A percentile compares a stretch with the other conserved stretches of the same genome.
These are phyloP conservation scores for Nematocida major DNA, from an alignment of 371 early-diverging fungal genomes.

Conservation along the genomic window DNA sequence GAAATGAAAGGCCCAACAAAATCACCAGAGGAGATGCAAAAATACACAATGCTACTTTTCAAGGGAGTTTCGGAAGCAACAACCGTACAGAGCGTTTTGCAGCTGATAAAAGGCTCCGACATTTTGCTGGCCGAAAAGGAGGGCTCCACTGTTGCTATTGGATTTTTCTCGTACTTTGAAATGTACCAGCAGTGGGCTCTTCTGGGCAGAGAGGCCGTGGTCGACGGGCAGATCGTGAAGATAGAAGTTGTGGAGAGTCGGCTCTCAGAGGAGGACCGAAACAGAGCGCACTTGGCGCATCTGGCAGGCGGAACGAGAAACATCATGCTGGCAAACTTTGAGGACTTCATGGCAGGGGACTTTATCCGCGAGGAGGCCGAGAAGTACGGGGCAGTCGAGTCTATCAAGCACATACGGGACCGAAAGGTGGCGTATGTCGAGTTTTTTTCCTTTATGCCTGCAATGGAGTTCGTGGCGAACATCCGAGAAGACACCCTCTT, in stretches of 20 bases:
- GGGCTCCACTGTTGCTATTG: not conserved
- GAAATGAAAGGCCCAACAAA: not conserved
- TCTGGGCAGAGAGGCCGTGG: not conserved
- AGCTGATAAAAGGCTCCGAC: slow-evolving; percentile 4
- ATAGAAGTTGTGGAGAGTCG: not conserved
- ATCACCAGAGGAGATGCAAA: slow-evolving; percentile 21
- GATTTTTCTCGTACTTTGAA: slow-evolving; percentile 47
- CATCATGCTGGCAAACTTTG: slow-evolving; percentile 24
- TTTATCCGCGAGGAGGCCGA: slow-evolving; percentile 48
- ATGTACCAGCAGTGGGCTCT: not conserved
- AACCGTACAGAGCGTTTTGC: not conserved
- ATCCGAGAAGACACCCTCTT: slow-evolving; percentile 37
- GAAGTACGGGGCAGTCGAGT: slow-evolving; percentile 41
- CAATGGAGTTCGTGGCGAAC: slow-evolving; percentile 28
- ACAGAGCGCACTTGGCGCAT: slow-evolving; percentile 31
- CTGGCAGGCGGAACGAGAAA: slow-evolving; percentile 39
- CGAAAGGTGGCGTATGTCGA: slow-evolving; percentile 16
- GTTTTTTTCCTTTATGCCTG: slow-evolving; percentile 29
- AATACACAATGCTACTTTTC: slow-evolving; percentile 7
- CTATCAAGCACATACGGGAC: slow-evolving; percentile 33
- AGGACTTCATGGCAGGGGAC: slow-evolving; percentile 42
- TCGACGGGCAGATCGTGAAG: not conserved
- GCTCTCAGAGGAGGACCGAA: not conserved
- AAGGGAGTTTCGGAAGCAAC: not conserved
- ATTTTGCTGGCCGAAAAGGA: not conserved